phyloP scores from a whole-genome alignment of 2,329 filamentous ascomycete species.

The Exserohilum rostratum region DNA sequence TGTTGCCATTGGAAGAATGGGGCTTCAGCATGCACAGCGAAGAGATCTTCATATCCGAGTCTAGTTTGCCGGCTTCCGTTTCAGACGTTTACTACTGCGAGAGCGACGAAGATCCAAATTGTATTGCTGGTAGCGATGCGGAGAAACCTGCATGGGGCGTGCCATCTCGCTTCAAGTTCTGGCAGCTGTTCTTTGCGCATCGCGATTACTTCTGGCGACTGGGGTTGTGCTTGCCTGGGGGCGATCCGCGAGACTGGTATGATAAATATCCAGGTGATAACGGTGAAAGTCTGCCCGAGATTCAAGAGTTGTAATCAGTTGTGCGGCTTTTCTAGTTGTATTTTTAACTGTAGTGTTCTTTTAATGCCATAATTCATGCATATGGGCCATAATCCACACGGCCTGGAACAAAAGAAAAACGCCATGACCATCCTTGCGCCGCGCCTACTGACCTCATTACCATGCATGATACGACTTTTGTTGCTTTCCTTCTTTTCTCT shows the following conservation, averaged over 20 bases:
- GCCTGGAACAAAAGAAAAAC: slow-evolving; percentile 1
- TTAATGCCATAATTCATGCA: slow-evolving; percentile 1
- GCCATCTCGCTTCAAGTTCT: slow-evolving; percentile 72
- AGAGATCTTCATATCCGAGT: slow-evolving; percentile 83
- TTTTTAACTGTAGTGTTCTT: neutral
- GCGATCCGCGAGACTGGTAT: slow-evolving; percentile 72
- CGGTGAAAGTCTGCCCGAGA: slow-evolving; percentile 21
- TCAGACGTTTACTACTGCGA: slow-evolving; percentile 73
- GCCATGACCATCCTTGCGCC: slow-evolving; percentile 9
- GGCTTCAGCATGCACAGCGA: slow-evolving; percentile 84
- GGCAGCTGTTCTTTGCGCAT: slow-evolving; percentile 92
- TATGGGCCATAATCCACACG: neutral
- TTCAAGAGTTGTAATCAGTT: slow-evolving; percentile 23
- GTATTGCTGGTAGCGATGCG: slow-evolving; percentile 66
- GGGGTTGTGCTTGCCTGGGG: slow-evolving; percentile 84
- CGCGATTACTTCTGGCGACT: slow-evolving; percentile 96
- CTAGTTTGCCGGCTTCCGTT: slow-evolving; percentile 69
- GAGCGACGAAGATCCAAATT: slow-evolving; percentile 73
- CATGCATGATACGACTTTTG: neutral
- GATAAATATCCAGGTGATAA: slow-evolving; percentile 49
- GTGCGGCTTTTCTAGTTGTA: neutral
- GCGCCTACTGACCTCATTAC: neutral
- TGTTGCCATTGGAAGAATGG: slow-evolving; percentile 86
- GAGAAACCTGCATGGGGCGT: slow-evolving; percentile 44
- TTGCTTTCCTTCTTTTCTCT: neutral